Conservation (phyloP, 2,329 filamentous ascomycete genomes). For the Aspergillus pseudoglaucus region DNA sequence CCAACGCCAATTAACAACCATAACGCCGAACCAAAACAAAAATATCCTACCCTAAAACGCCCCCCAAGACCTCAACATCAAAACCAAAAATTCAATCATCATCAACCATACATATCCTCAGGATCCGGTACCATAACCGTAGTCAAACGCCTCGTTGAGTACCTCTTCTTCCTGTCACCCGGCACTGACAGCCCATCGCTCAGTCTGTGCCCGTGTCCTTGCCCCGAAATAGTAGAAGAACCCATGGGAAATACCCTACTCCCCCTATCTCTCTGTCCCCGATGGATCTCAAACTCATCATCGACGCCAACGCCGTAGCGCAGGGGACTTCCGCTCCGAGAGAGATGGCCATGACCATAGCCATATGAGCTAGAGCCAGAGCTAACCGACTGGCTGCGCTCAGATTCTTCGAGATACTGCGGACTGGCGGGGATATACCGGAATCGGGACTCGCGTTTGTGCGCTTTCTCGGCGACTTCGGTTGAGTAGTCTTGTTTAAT, state of each 20-base stretch:
- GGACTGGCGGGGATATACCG: constrained; percentile 27
- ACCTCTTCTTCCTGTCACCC: not conserved
- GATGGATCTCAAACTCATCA: too few species aligned
- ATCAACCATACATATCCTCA: constrained; percentile 30
- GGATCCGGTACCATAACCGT: constrained; percentile 31
- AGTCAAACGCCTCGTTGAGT: constrained; percentile 20
- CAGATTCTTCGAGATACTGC: constrained; percentile 19
- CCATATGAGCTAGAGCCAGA: not conserved
- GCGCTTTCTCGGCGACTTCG: constrained; percentile 19
- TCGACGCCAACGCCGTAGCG: too few species aligned
- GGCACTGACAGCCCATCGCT: not conserved
- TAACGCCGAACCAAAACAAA: not conserved
- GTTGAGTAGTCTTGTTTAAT: constrained; percentile 25
- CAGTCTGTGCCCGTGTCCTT: not conserved
- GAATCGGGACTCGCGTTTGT: constrained; percentile 16
- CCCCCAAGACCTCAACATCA: not conserved
- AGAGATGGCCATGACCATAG: too few species aligned
- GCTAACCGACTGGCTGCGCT: constrained; percentile 13
- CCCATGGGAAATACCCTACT: not conserved
- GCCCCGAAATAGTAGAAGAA: not conserved
- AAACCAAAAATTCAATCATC: not conserved
- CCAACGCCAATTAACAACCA: too few species aligned
- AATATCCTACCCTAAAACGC: not conserved
- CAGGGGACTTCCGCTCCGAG: too few species aligned
- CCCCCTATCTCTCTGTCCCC: too few species aligned